phyloP scores from a whole-genome alignment of 306 rosid species.

The Quillaja saponaria region DNA sequence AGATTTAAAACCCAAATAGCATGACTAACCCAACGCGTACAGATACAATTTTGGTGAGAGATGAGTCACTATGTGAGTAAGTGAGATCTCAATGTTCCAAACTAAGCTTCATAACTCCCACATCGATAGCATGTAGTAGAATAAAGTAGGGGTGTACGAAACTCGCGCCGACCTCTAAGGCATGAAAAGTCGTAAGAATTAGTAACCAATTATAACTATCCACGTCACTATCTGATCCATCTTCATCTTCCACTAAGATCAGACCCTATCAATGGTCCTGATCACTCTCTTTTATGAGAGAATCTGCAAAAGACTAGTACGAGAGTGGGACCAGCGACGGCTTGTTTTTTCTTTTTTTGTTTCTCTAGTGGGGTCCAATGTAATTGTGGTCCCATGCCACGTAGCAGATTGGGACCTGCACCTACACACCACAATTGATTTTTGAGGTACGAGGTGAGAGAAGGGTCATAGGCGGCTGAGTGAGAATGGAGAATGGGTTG shows the following conservation, averaged over 20 bases:
- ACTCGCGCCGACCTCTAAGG: constrained; percentile 30
- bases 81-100: not conserved
- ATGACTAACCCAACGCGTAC: constrained; percentile 48
- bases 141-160: not conserved
- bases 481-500: not conserved
- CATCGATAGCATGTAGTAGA: not conserved
- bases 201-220: constrained; percentile 8
- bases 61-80: not conserved
- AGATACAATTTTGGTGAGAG: constrained; percentile 8
- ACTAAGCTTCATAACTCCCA: not conserved
- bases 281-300: not conserved
- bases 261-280: constrained; percentile 8
- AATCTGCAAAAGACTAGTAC: constrained; percentile 10
- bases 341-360: no score
- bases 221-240: constrained; percentile 31
- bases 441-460: constrained; percentile 16
- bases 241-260: not conserved
- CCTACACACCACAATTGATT: not conserved
- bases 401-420: constrained; percentile 16
- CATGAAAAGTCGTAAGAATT: not conserved
- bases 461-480: constrained; percentile 40
- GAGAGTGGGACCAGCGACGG: constrained; percentile 10
- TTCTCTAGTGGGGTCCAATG: not conserved
- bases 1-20: constrained; percentile 35
- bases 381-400: constrained; percentile 30